Conservation (phyloP, 2,329 filamentous ascomycete genomes). For the Cladophialophora chaetospira region DNA sequence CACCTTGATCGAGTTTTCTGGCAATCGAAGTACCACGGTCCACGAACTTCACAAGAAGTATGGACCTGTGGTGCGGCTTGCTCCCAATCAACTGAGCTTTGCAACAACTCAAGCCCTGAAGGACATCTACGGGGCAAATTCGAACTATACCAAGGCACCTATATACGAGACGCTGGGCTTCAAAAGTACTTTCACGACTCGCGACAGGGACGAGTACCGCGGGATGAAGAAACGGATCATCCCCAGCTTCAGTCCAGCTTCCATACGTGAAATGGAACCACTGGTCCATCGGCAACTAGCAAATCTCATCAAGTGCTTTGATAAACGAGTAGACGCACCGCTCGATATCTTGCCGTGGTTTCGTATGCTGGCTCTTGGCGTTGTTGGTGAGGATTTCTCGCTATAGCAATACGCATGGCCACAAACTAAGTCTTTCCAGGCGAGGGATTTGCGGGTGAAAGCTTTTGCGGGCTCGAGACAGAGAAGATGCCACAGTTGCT, state of each 20-base stretch:
- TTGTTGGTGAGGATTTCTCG: conserved; percentile 5
- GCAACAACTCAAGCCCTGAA: conserved; percentile 35
- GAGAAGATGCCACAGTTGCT: conserved; percentile 1
- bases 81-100: conserved; percentile 36
- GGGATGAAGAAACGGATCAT: conserved; percentile 10
- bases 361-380: conserved; percentile 4
- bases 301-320: conserved; percentile 7
- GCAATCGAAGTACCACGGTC: conserved; percentile 35
- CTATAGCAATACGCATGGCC: background rate
- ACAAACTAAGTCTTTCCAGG: background rate
- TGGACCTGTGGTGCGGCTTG: conserved; percentile 37
- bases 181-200: conserved; percentile 3
- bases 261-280: background rate
- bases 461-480: conserved; percentile 1
- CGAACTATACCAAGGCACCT: conserved; percentile 9
- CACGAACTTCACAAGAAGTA: conserved; percentile 35
- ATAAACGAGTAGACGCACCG: background rate
- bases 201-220: conserved; percentile 1
- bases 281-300: background rate
- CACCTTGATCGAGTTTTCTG: conserved; percentile 36
- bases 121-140: conserved; percentile 35
- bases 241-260: conserved; percentile 2
- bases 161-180: conserved; percentile 7
- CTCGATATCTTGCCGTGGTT: conserved; percentile 7
- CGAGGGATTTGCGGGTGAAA: conserved; percentile 2